A percentile compares a stretch with the other conserved stretches of the same genome.
Evolutionary conservation across 2,329 filamentous ascomycete genomes (phyloP).

Genomic region (Verticillium albo-atrum): DNA sequence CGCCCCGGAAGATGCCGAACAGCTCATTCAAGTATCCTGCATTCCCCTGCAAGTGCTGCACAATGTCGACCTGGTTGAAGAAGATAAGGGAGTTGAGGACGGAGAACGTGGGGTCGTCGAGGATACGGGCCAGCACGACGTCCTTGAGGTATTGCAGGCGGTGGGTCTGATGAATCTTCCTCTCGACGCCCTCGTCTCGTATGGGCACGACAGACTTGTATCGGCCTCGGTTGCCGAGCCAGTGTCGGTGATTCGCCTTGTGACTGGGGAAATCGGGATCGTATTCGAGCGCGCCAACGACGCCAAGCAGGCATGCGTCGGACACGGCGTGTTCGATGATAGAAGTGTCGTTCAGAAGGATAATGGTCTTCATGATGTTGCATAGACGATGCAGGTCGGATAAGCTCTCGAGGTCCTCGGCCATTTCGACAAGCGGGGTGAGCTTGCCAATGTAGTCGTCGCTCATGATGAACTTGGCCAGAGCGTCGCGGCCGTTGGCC

Average conservation of each 20-base stretch:
- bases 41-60: slow-evolving; percentile 88
- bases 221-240: slow-evolving; percentile 79
- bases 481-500: slow-evolving; percentile 72
- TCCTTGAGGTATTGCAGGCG: slow-evolving; percentile 95
- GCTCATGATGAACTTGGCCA: slow-evolving; percentile 80
- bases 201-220: slow-evolving; percentile 97
- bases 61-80: slow-evolving; percentile 98
- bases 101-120: slow-evolving; percentile 96
- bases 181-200: slow-evolving; percentile 72
- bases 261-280: slow-evolving; percentile 97
- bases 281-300: slow-evolving; percentile 94
- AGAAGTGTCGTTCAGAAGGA: slow-evolving; percentile 87
- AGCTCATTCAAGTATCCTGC: slow-evolving; percentile 74
- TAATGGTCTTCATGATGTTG: slow-evolving; percentile 96
- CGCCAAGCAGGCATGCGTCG: slow-evolving; percentile 82
- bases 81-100: slow-evolving; percentile 97
- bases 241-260: slow-evolving; percentile 95
- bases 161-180: slow-evolving; percentile 95
- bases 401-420: slow-evolving; percentile 86
- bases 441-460: slow-evolving; percentile 87
- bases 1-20: slow-evolving; percentile 75
- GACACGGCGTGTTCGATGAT: slow-evolving; percentile 94
- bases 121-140: slow-evolving; percentile 91
- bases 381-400: slow-evolving; percentile 85
- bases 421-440: slow-evolving; percentile 78